Base-by-base conservation (phyloP, 306 rosid species). In the Acacia crassicarpa region DNA sequence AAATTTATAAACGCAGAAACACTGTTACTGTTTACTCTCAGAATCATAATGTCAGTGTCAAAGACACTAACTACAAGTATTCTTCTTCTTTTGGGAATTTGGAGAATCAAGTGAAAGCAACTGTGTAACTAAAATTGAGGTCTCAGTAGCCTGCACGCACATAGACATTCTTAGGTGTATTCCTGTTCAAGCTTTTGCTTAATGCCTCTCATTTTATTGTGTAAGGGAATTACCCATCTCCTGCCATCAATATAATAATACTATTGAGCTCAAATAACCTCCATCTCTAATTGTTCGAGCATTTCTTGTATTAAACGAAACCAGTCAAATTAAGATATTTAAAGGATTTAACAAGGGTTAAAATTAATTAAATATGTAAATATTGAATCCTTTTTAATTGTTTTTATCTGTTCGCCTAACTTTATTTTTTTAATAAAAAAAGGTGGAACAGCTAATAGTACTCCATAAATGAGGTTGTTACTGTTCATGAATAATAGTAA, bases 1-100 rank as follows among this genome's bases (percentile, higher is more conserved):
- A 86, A 83, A 72, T 80, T 27, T 83, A 78, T 72, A 46, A 54
- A 81, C 44, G 63, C 16, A 70, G 53, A 67, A 68, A 33, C 80
- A 40, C 72, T 44, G 20, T 75, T 35, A 19, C 69, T 63, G 17
- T 63, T 63, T 63, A 63, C 41, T 63, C 69, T 63, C 69, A 25
- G 40, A 66, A 33, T 68, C 30, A 8, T 49, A 25, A 6, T 51
- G 54, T 65, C 56, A 15, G 45, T 40, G 43, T 74, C 63, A 68
- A 23, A 65, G 80, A 45, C 67, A 76, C 20, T 30, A 4, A 32
- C 69, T 69, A 46, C 65, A 14, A 51, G 58, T 51, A 17, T 80
- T 49, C 32, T 75, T 49, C 32, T 75, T 67, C 13, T 3, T 68
- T 56, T 53, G 45, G 79, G 73, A 79, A 74, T 43, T 74, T 61